These are phyloP conservation scores for Podila horticola DNA, from an alignment of 192 early-diverging fungal genomes.

Conservation along the genomic window DNA sequence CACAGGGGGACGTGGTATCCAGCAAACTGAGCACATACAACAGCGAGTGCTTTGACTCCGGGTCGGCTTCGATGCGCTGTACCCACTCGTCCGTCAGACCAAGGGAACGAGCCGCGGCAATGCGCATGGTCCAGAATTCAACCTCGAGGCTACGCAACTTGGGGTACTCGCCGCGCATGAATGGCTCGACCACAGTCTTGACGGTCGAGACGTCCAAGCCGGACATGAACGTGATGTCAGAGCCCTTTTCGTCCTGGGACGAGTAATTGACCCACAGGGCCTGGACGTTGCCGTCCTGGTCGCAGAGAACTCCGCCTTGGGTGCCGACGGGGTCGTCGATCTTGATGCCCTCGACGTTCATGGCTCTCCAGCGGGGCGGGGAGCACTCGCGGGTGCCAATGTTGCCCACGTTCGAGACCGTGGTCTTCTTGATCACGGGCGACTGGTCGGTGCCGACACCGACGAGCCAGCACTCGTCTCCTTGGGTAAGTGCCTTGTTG, in stretches of 20 bases:
- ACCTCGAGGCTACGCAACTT: conserved; percentile 66
- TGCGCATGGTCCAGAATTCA: conserved; percentile 68
- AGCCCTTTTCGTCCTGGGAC: conserved; percentile 73
- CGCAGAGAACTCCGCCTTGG: conserved; percentile 76
- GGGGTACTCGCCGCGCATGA: conserved; percentile 60
- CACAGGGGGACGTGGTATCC: conserved; percentile 63
- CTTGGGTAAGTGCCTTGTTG: conserved; percentile 66
- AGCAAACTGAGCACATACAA: conserved; percentile 69
- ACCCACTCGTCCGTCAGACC: conserved; percentile 71
- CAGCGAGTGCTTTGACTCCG: conserved; percentile 58
- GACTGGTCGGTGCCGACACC: conserved; percentile 64
- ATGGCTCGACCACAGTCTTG: conserved; percentile 58
- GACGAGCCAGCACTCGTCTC: conserved; percentile 68
- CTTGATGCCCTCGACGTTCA: conserved; percentile 69
- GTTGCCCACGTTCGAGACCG: conserved; percentile 68
- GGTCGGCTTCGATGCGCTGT: conserved; percentile 61
- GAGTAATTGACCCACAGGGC: conserved; percentile 78
- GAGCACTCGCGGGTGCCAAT: conserved; percentile 75
- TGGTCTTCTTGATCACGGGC: conserved; percentile 68
- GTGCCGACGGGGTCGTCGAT: conserved; percentile 73
- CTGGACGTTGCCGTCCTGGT: conserved; percentile 63
- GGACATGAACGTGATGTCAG: conserved; percentile 72
- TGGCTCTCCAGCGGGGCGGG: conserved; percentile 71
- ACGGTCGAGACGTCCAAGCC: conserved; percentile 63
- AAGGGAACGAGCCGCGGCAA: conserved; percentile 68